Evolutionary conservation across 768 basidiomycete genomes (phyloP).

Genomic region (Suillus alpinus): DNA sequence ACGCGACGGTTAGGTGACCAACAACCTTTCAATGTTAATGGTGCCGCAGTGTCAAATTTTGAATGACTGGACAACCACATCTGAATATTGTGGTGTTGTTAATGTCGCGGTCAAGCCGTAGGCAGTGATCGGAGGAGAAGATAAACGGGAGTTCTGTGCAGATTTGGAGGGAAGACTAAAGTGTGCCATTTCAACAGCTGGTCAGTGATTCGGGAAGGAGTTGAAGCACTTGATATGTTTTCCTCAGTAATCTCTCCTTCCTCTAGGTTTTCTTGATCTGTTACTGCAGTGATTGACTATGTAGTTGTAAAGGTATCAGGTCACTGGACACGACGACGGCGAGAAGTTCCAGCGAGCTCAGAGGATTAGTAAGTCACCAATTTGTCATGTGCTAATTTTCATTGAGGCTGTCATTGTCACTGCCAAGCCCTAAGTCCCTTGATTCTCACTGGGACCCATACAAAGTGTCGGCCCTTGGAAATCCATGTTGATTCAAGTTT

Average conservation of each 20-base stretch:
- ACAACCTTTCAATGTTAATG: background rate
- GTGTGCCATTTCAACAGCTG: background rate
- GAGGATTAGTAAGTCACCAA: background rate
- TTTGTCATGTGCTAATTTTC: background rate
- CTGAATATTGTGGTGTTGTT: background rate
- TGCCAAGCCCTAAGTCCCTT: no score
- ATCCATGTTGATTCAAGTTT: background rate
- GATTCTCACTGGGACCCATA: no score
- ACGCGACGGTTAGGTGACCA: background rate
- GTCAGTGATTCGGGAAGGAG: background rate
- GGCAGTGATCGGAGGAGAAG: background rate
- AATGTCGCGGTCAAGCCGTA: background rate
- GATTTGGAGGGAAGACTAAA: background rate
- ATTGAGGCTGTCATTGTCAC: no score
- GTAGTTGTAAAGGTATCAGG: background rate
- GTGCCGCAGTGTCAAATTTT: background rate
- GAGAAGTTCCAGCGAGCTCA: no score
- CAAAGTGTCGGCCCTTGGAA: background rate
- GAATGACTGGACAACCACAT: background rate
- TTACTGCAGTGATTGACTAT: background rate
- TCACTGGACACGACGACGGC: background rate
- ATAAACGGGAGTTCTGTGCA: background rate
- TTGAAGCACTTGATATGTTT: background rate
- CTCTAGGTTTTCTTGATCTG: slow-evolving; percentile 11
- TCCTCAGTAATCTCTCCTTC: slow-evolving; percentile 23